Base-by-base conservation (phyloP, 2,329 filamentous ascomycete species). In the Trichoderma brevicompactum region DNA sequence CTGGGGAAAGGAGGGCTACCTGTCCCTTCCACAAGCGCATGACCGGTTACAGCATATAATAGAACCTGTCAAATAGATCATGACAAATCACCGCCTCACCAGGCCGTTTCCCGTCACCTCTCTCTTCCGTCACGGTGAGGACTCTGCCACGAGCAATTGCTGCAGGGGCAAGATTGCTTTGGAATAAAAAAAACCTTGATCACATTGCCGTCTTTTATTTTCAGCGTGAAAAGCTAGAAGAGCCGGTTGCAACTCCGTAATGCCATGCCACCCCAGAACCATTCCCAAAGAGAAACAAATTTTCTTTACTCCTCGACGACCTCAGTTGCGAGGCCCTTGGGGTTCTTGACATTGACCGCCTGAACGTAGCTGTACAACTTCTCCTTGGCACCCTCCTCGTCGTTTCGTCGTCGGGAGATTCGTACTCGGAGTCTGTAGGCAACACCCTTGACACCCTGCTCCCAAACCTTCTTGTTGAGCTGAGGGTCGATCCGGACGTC, bases 391-490 rank as follows among this genome's bases (percentile, higher is more conserved):
- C 92, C 92, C 86, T 99, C 95, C 88, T 98, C 95, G 83, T 99
- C 95, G 86, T 99, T 99, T 89, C 95, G 92, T 90, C 96, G 96
- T 84, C 95, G 92, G 80, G 93, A 97, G 85, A 99, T 97, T 85
- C 96, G 93, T 79, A 99, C 89, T 78, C 95, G 94, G 76, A 99
- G 87, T 83, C 96, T 91, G 91, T 90, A 98, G 74, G 94, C 92
- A 74, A 97, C 94, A 79, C 95, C 96, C 92, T 98, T 99, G 87
- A 99, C 89, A 82, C 95, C 95, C 79, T 90, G 87, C 85, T 99
- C 95, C 95, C 95, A 99, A 81, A 99, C 94, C 89, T 99, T 98
- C 92, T 99, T 99, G 91, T 99, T 99, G 79, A 99, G 86, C 85
- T 95, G 91, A 79, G 95, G 95, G 88, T 99, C 95, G 79, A 99